Percentiles rank a stretch among this genome's conserved stretches.
phyloP scores from a whole-genome alignment of 73 alveolate genomes.

The Strombidium stylifer region DNA sequence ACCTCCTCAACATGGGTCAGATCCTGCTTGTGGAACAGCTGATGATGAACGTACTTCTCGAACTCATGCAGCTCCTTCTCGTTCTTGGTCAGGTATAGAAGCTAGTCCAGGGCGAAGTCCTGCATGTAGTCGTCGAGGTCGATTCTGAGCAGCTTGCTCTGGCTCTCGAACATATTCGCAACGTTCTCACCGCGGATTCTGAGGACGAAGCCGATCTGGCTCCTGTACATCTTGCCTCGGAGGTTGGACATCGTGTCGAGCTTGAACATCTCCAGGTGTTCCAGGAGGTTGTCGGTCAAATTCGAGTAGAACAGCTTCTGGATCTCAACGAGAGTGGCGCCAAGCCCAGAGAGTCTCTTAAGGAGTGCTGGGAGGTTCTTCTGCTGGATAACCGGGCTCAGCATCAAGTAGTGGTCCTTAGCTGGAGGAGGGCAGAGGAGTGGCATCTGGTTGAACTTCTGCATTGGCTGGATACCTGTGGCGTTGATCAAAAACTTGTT shows the following conservation, averaged over 20 bases:
- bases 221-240: not conserved
- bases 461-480: not conserved
- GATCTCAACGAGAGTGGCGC: slow-evolving; percentile 11
- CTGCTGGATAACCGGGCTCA: slow-evolving; percentile 3
- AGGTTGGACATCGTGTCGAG: too few species aligned
- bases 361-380: not conserved
- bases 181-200: slow-evolving; percentile 12
- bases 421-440: slow-evolving; percentile 8
- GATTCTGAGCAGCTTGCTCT: not conserved
- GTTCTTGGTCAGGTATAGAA: not conserved
- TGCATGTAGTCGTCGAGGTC: not conserved
- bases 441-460: not conserved
- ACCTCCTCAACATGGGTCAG: slow-evolving; percentile 2
- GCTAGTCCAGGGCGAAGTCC: not conserved
- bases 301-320: slow-evolving; percentile 19
- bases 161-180: not conserved
- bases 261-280: too few species aligned
- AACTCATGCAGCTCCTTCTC: not conserved
- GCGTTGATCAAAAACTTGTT: not conserved
- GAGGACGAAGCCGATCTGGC: slow-evolving; percentile 17
- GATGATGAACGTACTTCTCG: not conserved
- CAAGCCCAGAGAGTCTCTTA: slow-evolving; percentile 1
- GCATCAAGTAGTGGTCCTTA: slow-evolving; percentile 10
- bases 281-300: too few species aligned
- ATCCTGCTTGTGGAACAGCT: slow-evolving; percentile 7